phyloP scores from a whole-genome alignment of 2,329 filamentous ascomycete species.

The Cordyceps militaris region DNA sequence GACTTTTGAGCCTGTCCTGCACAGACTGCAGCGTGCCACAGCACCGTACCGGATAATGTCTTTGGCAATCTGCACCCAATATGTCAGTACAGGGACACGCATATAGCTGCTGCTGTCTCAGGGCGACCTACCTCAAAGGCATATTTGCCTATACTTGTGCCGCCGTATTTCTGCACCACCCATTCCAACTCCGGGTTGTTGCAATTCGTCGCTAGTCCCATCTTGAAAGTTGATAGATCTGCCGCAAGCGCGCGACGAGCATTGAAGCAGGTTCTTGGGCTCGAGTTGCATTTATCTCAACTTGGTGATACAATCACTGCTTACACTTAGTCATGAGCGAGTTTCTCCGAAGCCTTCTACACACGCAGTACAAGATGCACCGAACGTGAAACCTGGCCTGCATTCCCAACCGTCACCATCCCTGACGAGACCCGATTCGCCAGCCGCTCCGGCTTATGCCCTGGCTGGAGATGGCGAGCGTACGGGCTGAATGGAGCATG shows the following conservation, averaged over 20 bases:
- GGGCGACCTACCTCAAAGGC: not conserved
- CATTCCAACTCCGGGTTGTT: not conserved
- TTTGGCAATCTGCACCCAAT: not conserved
- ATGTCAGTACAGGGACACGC: not conserved
- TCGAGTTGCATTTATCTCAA: too few species aligned
- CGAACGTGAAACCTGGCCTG: not conserved
- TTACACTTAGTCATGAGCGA: too few species aligned
- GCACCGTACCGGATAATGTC: not conserved
- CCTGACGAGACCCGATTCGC: not conserved
- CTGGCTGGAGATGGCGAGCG: not conserved
- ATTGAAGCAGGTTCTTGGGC: too few species aligned
- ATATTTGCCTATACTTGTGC: constrained; percentile 8
- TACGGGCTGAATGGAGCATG: not conserved
- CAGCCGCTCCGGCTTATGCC: not conserved
- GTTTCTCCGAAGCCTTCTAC: not conserved
- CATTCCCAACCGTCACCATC: not conserved
- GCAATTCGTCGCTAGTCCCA: not conserved
- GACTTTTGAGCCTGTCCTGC: not conserved
- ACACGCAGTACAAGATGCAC: not conserved
- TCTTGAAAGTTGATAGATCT: not conserved
- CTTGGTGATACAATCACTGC: not conserved
- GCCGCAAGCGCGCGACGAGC: not conserved
- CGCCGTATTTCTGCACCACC: constrained; percentile 4
- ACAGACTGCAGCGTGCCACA: not conserved
- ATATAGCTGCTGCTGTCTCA: not conserved